These are phyloP conservation scores for Aspergillus nomiae DNA, from an alignment of 2,329 filamentous ascomycete genomes.

Conservation along the genomic window DNA sequence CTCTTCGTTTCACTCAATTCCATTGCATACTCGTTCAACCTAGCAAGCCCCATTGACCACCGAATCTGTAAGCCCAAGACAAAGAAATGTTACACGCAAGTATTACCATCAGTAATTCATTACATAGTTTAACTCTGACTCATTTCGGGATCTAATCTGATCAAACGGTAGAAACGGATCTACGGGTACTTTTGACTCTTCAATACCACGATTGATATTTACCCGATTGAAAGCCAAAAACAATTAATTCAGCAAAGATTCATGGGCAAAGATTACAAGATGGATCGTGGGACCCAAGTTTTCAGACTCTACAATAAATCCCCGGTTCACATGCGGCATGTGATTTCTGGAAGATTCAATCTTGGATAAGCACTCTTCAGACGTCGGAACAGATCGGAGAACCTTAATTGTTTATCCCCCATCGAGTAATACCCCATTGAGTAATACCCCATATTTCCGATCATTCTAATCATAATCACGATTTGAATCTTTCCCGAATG, in stretches of 20 bases:
- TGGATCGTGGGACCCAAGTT: background rate
- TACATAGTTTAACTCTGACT: background rate
- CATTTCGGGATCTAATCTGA: background rate
- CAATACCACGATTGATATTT: background rate
- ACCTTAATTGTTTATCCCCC: background rate
- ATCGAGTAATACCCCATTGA: background rate
- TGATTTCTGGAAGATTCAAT: background rate
- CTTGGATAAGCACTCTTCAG: background rate
- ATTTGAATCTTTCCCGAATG: background rate
- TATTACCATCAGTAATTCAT: background rate
- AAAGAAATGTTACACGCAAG: too few species aligned
- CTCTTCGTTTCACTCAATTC: background rate
- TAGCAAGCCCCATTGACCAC: background rate
- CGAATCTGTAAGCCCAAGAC: too few species aligned
- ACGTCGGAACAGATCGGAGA: conserved; percentile 1
- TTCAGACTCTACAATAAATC: background rate
- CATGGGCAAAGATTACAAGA: background rate
- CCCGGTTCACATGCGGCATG: background rate
- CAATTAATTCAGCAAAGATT: background rate
- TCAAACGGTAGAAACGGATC: background rate
- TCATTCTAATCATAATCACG: background rate
- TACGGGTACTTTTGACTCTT: background rate
- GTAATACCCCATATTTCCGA: background rate
- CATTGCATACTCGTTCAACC: background rate
- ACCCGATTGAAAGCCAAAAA: background rate